Evolutionary conservation across 805 yeast genomes (phyloP), one percentile per base, ranked within the genome.

Genomic region (Danielia oregonensis): DNA sequence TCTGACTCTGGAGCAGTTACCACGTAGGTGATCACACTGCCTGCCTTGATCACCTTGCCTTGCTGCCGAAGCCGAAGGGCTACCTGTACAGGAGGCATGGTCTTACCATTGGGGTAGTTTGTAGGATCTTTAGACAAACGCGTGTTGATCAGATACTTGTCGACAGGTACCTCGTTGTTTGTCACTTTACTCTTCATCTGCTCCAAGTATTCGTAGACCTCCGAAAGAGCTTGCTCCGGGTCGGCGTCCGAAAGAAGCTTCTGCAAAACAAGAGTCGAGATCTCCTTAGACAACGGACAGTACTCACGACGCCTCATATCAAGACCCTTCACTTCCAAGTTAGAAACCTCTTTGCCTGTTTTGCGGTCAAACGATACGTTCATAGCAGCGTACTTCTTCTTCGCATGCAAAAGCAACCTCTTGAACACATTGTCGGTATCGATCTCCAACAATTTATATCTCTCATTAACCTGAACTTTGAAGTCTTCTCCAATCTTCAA

Each of bases 231-330:
- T 19, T 77, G 79, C 48, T 86, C 91, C 1, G 88, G 79, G 43
- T 86, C 96, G 17, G 65, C 62, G 43, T 82, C 87, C 6, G 84
- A 74, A 14, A 91, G 67, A 28, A 91, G 65, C 43, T 82, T 77
- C 46, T 82, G 69, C 49, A 93, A 70, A 5, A 86, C 85, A 57
- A 71, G 79, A 6, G 79, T 76, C 1, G 96, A 87, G 5, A 85
- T 76, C 35, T 91, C 95, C 56, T 89, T 93, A 1, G 97, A 86
- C 32, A 93, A 63, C 32, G 88, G 95, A 65, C 97, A 87, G 58
- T 76, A 93, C 61, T 93, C 99, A 70, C 99, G 86, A 60, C 98
- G 88, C 54, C 77, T 80, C 95, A 93, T 82, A 67, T 93, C 99
- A 32, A 93, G 73, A 52, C 99, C 99, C 58, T 93, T 93, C 28